These are phyloP conservation scores for Pythium chondricola DNA, from an alignment of 352 stramenopile genomes.

Conservation along the genomic window DNA sequence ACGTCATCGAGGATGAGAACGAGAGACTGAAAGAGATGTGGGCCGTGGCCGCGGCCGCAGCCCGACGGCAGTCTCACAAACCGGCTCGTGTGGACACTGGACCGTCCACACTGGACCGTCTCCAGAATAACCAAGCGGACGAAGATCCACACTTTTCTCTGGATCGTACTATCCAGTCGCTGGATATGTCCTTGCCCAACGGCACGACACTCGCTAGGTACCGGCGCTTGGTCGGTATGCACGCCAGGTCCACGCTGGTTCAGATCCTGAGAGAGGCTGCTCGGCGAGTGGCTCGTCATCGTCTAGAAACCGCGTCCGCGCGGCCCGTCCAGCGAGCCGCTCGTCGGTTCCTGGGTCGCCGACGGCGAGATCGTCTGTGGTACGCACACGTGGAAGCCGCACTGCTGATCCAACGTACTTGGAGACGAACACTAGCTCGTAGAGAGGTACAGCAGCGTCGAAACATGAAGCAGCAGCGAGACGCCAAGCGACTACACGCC, in stretches of 20 bases:
- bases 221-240: conserved; percentile 30
- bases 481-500: background rate
- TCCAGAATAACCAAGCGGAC: no score
- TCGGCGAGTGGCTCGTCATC: conserved; percentile 15
- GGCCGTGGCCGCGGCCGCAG: no score
- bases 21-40: no score
- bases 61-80: no score
- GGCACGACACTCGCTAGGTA: conserved; percentile 33
- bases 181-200: no score
- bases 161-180: no score
- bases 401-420: background rate
- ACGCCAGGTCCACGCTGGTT: conserved; percentile 21
- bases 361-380: conserved; percentile 1
- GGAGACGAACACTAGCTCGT: background rate
- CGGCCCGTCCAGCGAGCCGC: conserved; percentile 10
- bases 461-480: background rate
- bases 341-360: conserved; percentile 14
- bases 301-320: conserved; percentile 17
- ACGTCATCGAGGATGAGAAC: no score
- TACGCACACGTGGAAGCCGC: background rate
- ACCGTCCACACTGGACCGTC: no score
- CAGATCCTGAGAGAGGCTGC: conserved; percentile 13
- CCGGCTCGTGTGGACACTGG: no score
- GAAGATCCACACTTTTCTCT: no score
- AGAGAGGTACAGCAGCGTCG: background rate